Base-by-base conservation (phyloP, 2,329 filamentous ascomycete species). In the Plenodomus tracheiphilus region DNA sequence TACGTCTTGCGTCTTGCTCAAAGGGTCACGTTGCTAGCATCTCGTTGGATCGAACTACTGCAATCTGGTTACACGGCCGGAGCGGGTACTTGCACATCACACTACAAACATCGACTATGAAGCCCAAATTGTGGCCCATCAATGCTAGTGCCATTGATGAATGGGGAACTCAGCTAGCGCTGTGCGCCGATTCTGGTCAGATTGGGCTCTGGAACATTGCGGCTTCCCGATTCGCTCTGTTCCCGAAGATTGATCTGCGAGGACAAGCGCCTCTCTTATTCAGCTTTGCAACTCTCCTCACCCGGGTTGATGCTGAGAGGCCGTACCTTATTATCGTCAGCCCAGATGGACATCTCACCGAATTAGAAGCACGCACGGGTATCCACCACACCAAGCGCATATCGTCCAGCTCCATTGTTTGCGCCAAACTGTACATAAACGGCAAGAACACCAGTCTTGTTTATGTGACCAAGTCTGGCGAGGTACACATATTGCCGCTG, bases 1-100 rank as follows among this genome's bases (percentile, higher is more conserved):
- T 83, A 11, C 80, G 85, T 64, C 72, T 93, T 51, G 73, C 79
- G 4, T 79, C 85, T 15, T 87, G 83, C 6, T 74, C 80, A 1
- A 81, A 82, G 43, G 87, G 87, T 0, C 79, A 86, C 43, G 72
- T 92, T 18, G 81, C 86, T 4, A 88, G 87, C 1, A 80, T 88
- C 32, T 86, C 85, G 0, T 75, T 93, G 1, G 89, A 93, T 62
- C 80, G 87, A 40, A 76, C 79, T 10, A 84, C 91, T 13, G 80
- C 83, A 15, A 75, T 89, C 1, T 89, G 86, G 85, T 49, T 65
- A 7, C 62, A 69, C 41, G 63, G 59, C 15, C 66, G 58, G 6
- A 60, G 56, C 19, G 59, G 59, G 7, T 73, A 71, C 37, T 53
- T 61, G 34, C 60, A 70, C 20, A 60, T 57, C 5, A 59, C 56